Percentiles rank a stretch among this genome's conserved stretches.
phyloP scores from a whole-genome alignment of 192 early-diverging fungal genomes.

The Linnemannia exigua region DNA sequence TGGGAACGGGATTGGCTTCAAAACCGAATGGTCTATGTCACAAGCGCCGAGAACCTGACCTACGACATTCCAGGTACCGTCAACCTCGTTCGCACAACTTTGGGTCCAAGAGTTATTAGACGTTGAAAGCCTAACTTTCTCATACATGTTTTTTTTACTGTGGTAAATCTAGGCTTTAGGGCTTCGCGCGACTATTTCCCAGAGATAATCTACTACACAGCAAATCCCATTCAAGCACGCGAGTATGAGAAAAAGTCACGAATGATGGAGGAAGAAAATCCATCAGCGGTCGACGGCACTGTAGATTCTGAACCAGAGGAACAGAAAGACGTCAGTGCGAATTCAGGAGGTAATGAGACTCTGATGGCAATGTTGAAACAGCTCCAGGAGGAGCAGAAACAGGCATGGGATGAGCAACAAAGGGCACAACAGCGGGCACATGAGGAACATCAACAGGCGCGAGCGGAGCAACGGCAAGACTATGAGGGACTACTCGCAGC shows the following conservation, averaged over 20 bases:
- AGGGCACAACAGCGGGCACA: neutral
- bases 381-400: neutral
- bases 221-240: neutral
- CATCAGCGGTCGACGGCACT: neutral
- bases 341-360: neutral
- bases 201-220: constrained; percentile 11
- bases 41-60: constrained; percentile 17
- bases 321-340: neutral
- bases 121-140: too few relatives aligned
- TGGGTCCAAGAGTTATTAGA: neutral
- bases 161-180: neutral
- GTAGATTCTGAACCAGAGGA: neutral
- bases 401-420: neutral
- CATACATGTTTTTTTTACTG: neutral
- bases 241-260: neutral
- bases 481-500: too few relatives aligned
- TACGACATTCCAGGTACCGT: constrained; percentile 18
- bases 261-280: neutral
- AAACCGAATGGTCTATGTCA: constrained; percentile 11
- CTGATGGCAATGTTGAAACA: neutral
- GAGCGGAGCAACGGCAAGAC: too few relatives aligned
- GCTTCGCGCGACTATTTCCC: constrained; percentile 1
- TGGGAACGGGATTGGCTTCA: constrained; percentile 18
- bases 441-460: too few relatives aligned
- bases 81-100: neutral